A percentile compares a stretch with the other conserved stretches of the same genome.
phyloP scores from a whole-genome alignment of 192 early-diverging fungal genomes.

The Physocladia obscura region DNA sequence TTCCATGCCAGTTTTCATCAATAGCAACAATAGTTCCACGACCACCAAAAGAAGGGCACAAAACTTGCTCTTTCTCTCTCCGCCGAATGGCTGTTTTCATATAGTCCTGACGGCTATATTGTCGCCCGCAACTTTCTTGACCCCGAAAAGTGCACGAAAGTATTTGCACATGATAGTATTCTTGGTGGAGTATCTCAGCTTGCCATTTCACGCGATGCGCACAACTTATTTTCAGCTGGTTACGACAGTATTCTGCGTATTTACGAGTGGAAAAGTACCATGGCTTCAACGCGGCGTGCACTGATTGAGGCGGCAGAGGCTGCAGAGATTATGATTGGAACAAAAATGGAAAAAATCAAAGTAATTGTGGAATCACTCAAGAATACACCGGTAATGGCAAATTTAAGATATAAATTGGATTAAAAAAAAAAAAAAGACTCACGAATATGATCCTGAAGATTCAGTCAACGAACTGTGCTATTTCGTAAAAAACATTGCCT shows the following conservation, averaged over 20 bases:
- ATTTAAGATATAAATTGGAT: not conserved
- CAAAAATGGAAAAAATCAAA: slow-evolving; percentile 11
- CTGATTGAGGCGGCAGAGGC: slow-evolving; percentile 38
- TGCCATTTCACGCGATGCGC: slow-evolving; percentile 37
- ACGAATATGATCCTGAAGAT: not conserved
- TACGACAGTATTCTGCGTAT: slow-evolving; percentile 40
- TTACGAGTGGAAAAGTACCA: slow-evolving; percentile 51
- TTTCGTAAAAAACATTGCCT: not conserved
- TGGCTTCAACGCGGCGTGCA: slow-evolving; percentile 37
- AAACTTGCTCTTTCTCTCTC: slow-evolving; percentile 25
- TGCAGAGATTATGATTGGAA: slow-evolving; percentile 25
- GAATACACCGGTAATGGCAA: not conserved
- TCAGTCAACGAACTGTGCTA: not conserved
- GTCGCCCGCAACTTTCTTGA: slow-evolving; percentile 50
- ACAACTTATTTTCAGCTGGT: slow-evolving; percentile 40
- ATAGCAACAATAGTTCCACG: slow-evolving; percentile 31
- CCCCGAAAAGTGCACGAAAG: slow-evolving; percentile 44
- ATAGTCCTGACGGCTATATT: slow-evolving; percentile 43
- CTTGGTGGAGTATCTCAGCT: slow-evolving; percentile 42
- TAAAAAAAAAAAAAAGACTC: not conserved
- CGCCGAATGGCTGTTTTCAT: slow-evolving; percentile 48
- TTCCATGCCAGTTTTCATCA: too few relatives aligned
- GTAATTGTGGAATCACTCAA: not conserved
- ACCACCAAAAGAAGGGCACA: slow-evolving; percentile 35
- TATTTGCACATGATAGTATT: slow-evolving; percentile 46